Percentiles rank a stretch among this genome's conserved stretches.
phyloP scores from a whole-genome alignment of 768 basidiomycete species.

The Podaxis mareebaensis region DNA sequence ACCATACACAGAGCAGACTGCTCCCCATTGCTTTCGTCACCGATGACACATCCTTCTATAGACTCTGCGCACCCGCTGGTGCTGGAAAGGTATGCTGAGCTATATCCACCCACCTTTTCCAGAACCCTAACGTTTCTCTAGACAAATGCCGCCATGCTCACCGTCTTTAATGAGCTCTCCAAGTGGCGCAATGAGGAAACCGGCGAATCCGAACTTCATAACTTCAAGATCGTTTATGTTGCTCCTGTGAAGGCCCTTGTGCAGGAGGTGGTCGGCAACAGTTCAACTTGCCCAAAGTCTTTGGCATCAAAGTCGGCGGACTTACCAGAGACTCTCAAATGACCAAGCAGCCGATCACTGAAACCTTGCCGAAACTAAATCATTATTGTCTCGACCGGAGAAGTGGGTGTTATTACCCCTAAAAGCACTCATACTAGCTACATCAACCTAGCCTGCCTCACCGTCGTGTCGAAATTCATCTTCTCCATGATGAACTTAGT shows the following conservation, averaged over 20 bases:
- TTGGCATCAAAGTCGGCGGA: conserved; percentile 87
- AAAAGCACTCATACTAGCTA: conserved; percentile 98
- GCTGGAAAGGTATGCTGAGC: conserved; percentile 83
- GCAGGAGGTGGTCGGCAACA: conserved; percentile 98
- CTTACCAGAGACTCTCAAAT: conserved; percentile 97
- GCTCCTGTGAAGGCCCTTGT: conserved; percentile 99
- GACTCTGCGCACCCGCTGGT: conserved; percentile 97
- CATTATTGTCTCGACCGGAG: conserved; percentile 68
- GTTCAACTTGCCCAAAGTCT: conserved; percentile 74
- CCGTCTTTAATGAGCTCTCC: conserved; percentile 86
- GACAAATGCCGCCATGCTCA: conserved; percentile 98
- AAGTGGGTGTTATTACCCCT: conserved; percentile 93
- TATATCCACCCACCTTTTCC: conserved; percentile 34
- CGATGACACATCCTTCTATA: conserved; percentile 91
- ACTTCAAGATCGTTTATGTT: conserved; percentile 96
- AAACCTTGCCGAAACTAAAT: conserved; percentile 44
- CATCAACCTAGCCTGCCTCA: conserved; percentile 91
- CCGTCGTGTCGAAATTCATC: conserved; percentile 99
- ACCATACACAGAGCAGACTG: conserved; percentile 90
- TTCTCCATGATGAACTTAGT: conserved; percentile 96
- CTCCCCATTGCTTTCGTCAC: conserved; percentile 93
- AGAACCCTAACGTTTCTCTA: conserved; percentile 72
- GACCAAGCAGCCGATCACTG: conserved; percentile 95
- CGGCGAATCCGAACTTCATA: conserved; percentile 77
- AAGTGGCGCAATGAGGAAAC: conserved; percentile 86